phyloP scores from a whole-genome alignment of 2,329 filamentous ascomycete species.

The Botrytis hyacinthi region DNA sequence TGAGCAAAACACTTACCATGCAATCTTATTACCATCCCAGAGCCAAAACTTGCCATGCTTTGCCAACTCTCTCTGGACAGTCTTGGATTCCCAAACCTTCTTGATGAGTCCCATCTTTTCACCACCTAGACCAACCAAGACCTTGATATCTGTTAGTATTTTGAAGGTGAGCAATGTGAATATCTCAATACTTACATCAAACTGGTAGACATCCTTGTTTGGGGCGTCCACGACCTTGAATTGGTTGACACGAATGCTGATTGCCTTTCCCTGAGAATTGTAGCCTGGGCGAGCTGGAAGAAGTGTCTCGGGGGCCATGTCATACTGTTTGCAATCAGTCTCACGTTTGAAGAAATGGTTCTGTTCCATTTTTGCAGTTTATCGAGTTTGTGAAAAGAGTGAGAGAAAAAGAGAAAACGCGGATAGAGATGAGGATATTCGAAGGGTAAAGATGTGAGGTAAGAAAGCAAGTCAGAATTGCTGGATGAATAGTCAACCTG shows the following conservation, averaged over 20 bases:
- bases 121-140: conserved; percentile 61
- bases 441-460: conserved; percentile 13
- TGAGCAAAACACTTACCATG: conserved; percentile 60
- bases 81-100: conserved; percentile 71
- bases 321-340: conserved; percentile 27
- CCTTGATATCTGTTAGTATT: conserved; percentile 44
- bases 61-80: conserved; percentile 55
- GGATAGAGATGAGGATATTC: neutral
- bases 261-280: conserved; percentile 56
- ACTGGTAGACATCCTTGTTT: conserved; percentile 69
- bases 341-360: conserved; percentile 34
- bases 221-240: conserved; percentile 65
- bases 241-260: conserved; percentile 65
- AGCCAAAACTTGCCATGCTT: conserved; percentile 56
- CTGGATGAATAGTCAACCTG: conserved; percentile 25
- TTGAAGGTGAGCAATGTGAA: conserved; percentile 3
- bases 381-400: conserved; percentile 19
- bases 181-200: conserved; percentile 63
- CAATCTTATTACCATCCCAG: conserved; percentile 80
- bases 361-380: conserved; percentile 34
- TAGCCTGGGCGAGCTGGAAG: conserved; percentile 51
- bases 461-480: conserved; percentile 21
- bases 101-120: conserved; percentile 65
- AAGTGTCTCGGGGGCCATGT: conserved; percentile 19
- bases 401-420: conserved; percentile 10